Evolutionary conservation across 2,329 filamentous ascomycete genomes (phyloP).

Genomic region (Fusarium pseudograminearum): DNA sequence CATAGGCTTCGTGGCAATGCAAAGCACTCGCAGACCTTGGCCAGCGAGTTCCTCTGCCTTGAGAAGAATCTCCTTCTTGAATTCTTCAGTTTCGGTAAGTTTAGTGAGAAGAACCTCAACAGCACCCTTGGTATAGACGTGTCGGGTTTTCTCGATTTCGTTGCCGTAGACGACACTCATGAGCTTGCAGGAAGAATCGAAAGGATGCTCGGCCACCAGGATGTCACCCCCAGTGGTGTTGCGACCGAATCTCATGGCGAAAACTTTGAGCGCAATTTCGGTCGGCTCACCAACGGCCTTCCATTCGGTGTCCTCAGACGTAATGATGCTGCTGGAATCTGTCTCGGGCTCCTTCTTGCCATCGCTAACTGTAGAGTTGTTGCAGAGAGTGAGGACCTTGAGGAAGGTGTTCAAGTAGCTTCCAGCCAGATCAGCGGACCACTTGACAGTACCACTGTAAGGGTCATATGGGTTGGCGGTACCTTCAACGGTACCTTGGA

Average conservation of each 20-base stretch:
- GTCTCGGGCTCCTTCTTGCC: conserved; percentile 60
- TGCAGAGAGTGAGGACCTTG: conserved; percentile 70
- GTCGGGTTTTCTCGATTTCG: conserved; percentile 50
- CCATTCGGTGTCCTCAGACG: conserved; percentile 63
- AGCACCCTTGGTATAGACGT: conserved; percentile 69
- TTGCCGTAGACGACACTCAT: conserved; percentile 76
- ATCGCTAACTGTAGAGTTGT: conserved; percentile 65
- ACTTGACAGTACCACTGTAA: conserved; percentile 64
- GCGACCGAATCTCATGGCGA: conserved; percentile 75
- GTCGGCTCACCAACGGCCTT: conserved; percentile 75
- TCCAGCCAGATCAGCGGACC: conserved; percentile 57
- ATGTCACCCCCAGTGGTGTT: conserved; percentile 59
- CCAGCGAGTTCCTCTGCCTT: conserved; percentile 68
- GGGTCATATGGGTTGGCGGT: conserved; percentile 72
- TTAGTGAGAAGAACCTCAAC: conserved; percentile 68
- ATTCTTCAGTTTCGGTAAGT: conserved; percentile 60
- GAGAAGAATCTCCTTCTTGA: conserved; percentile 60
- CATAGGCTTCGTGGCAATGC: conserved; percentile 68
- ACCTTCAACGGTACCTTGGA: conserved; percentile 65
- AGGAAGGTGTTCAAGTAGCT: conserved; percentile 61
- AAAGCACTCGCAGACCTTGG: conserved; percentile 76
- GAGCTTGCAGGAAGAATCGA: conserved; percentile 79
- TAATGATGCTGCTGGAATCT: conserved; percentile 62
- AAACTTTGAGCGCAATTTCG: conserved; percentile 79
- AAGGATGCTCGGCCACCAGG: conserved; percentile 75